These are phyloP conservation scores for Halocafeteria seosinensis DNA, from an alignment of 108 stramenopile genomes.

Conservation along the genomic window DNA sequence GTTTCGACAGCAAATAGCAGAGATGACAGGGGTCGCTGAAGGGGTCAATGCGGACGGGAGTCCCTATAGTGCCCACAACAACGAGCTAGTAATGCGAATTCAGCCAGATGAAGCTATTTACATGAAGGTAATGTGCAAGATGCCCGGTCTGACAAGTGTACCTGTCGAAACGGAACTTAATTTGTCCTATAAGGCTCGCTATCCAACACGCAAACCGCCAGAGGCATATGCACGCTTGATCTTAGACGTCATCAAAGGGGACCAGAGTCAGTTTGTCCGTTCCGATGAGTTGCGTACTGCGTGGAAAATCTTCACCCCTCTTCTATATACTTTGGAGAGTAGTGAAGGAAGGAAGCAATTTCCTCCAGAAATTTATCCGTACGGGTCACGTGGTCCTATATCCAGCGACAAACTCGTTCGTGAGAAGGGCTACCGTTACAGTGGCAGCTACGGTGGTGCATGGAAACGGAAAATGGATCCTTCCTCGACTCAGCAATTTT, in stretches of 20 bases:
- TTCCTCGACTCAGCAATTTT: too few species aligned
- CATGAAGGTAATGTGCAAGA: conserved; percentile 39
- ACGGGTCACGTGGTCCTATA: conserved; percentile 29
- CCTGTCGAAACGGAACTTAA: conserved; percentile 28
- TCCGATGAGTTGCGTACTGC: conserved; percentile 74
- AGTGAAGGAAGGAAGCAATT: background rate
- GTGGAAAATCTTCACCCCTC: conserved; percentile 86
- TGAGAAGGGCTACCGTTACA: background rate
- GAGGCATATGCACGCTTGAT: conserved; percentile 91
- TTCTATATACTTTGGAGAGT: conserved; percentile 63
- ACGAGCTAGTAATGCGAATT: conserved; percentile 81
- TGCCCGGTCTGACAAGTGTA: conserved; percentile 23
- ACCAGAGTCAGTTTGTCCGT: conserved; percentile 73
- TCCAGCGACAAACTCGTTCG: conserved; percentile 22
- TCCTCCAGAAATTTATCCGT: conserved; percentile 19
- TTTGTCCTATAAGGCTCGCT: conserved; percentile 25
- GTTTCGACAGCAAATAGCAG: background rate
- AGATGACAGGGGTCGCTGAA: background rate
- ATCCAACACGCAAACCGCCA: conserved; percentile 38
- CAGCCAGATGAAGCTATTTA: conserved; percentile 77
- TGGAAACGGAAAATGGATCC: background rate
- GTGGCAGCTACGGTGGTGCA: background rate
- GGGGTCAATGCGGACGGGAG: background rate
- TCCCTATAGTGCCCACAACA: conserved; percentile 46
- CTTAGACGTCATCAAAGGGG: conserved; percentile 69